Evolutionary conservation across 2,329 filamentous ascomycete species (phyloP).

Genomic region (Talaromyces verruculosus): DNA sequence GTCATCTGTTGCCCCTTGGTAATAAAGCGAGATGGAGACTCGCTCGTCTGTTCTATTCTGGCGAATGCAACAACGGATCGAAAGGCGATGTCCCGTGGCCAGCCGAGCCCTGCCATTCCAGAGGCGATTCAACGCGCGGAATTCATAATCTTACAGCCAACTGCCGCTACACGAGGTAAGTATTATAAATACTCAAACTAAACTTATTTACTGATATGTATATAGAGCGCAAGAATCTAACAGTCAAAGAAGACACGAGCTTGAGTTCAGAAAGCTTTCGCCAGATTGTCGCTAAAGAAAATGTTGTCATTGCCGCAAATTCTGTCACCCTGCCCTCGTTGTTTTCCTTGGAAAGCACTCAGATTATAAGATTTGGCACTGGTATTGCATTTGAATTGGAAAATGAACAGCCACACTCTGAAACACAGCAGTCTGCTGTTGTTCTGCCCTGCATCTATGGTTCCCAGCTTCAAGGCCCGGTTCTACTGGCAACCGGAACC

Average conservation of each 20-base stretch:
- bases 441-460: conserved; percentile 17
- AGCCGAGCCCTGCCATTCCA: background rate
- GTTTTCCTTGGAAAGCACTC: background rate
- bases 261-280: background rate
- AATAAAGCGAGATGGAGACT: conserved; percentile 16
- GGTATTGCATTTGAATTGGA: background rate
- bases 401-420: background rate
- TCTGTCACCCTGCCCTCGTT: background rate
- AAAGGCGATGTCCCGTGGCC: background rate
- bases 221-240: background rate
- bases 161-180: background rate
- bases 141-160: background rate
- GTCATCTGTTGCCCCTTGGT: conserved; percentile 17
- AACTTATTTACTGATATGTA: background rate
- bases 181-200: background rate
- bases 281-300: background rate
- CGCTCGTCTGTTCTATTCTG: conserved; percentile 16
- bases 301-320: background rate
- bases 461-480: conserved; percentile 16
- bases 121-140: background rate
- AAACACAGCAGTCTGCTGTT: conserved; percentile 3
- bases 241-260: background rate
- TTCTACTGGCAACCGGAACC: conserved; percentile 15
- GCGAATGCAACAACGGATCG: conserved; percentile 15
- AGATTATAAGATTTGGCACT: background rate